Evolutionary conservation across 345 rosid genomes (phyloP).

Genomic region (Streptanthus diversifolius): DNA sequence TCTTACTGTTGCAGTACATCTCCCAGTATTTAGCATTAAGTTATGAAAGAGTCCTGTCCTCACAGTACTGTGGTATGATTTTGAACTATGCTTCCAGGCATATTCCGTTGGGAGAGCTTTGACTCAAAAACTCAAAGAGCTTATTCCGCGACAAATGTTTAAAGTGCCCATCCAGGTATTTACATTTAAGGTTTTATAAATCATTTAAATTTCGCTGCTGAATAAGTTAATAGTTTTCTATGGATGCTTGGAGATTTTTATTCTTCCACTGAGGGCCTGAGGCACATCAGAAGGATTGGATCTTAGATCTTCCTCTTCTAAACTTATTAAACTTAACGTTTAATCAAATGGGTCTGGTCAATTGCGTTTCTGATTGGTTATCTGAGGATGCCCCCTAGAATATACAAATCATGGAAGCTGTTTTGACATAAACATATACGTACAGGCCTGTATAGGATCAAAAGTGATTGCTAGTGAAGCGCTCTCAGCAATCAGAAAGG

Average conservation of each 20-base stretch:
- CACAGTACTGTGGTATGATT: slow-evolving; percentile 10
- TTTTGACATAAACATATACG: neutral
- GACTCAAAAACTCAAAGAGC: slow-evolving; percentile 93
- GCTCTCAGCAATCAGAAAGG: slow-evolving; percentile 90
- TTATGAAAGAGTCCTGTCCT: neutral
- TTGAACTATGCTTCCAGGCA: slow-evolving; percentile 56
- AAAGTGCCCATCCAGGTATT: slow-evolving; percentile 93
- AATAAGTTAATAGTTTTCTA: neutral
- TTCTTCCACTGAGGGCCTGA: neutral
- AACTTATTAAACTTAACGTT: neutral
- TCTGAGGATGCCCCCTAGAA: neutral
- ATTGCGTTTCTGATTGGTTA: neutral
- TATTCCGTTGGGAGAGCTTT: slow-evolving; percentile 92
- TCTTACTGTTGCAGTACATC: neutral
- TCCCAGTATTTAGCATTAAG: neutral
- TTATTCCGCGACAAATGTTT: slow-evolving; percentile 97
- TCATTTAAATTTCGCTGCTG: neutral
- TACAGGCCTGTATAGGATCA: slow-evolving; percentile 96
- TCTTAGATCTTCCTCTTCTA: neutral
- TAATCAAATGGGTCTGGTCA: neutral
- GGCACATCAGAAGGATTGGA: neutral
- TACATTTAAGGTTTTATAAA: neutral
- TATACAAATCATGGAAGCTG: neutral
- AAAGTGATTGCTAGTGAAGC: slow-evolving; percentile 95
- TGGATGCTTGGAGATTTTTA: neutral